phyloP scores from a whole-genome alignment of 1,284 basidiomycete species.

The Microbotryomycetes sp. region DNA sequence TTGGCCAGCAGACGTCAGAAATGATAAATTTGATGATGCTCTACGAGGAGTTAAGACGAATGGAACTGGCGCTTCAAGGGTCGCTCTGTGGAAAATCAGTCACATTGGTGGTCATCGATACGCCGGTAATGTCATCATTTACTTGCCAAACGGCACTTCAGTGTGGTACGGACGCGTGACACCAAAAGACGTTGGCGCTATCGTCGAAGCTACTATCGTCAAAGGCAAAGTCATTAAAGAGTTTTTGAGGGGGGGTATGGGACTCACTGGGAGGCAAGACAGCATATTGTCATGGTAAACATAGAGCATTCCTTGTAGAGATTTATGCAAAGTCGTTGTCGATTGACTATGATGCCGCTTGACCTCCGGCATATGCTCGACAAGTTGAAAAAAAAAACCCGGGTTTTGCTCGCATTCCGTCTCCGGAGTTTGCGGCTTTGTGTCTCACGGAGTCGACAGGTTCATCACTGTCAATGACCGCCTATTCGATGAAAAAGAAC shows the following conservation, averaged over 20 bases:
- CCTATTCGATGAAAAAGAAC: no score
- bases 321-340: no score
- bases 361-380: no score
- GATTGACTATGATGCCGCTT: no score
- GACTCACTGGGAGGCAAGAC: slow-evolving; percentile 23
- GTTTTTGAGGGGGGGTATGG: slow-evolving; percentile 65
- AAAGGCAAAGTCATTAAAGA: slow-evolving; percentile 72
- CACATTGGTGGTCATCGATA: slow-evolving; percentile 72
- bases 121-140: slow-evolving; percentile 83
- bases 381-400: no score
- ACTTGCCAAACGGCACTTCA: slow-evolving; percentile 72
- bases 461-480: no score
- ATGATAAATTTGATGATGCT: slow-evolving; percentile 50
- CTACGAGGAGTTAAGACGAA: slow-evolving; percentile 46
- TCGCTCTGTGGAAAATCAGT: slow-evolving; percentile 74
- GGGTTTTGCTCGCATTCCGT: no score
- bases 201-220: slow-evolving; percentile 80
- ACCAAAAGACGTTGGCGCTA: slow-evolving; percentile 74
- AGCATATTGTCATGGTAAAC: no score
- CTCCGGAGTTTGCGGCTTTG: no score
- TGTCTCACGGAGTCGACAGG: no score
- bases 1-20: slow-evolving; percentile 46
- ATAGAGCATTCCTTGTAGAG: no score
- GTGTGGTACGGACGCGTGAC: slow-evolving; percentile 92
- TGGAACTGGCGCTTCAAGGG: slow-evolving; percentile 49